phyloP scores from a whole-genome alignment of 257 asterid genomes.

The Prunella vulgaris region DNA sequence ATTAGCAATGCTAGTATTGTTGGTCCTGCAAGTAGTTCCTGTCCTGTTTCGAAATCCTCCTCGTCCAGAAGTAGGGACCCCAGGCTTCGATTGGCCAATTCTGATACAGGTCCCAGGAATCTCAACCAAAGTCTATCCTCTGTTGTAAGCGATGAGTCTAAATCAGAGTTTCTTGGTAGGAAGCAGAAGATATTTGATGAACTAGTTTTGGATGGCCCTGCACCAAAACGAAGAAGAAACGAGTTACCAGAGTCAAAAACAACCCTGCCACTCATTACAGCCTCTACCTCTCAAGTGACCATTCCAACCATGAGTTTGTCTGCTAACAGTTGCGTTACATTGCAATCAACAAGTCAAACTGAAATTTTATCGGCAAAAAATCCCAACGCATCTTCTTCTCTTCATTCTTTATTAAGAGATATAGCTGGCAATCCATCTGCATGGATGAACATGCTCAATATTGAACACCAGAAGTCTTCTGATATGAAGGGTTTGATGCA shows the following conservation, averaged over 20 bases:
- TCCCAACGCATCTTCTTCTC: slow-evolving; percentile 39
- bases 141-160: slow-evolving; percentile 37
- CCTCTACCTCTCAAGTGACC: slow-evolving; percentile 21
- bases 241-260: slow-evolving; percentile 32
- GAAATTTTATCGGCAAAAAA: slow-evolving; percentile 31
- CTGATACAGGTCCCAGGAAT: slow-evolving; percentile 34
- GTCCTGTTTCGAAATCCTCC: slow-evolving; percentile 44
- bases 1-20: slow-evolving; percentile 27
- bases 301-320: slow-evolving; percentile 25
- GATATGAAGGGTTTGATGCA: slow-evolving; percentile 37
- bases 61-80: slow-evolving; percentile 82
- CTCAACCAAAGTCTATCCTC: slow-evolving; percentile 24
- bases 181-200: slow-evolving; percentile 61
- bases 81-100: slow-evolving; percentile 72
- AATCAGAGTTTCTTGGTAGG: slow-evolving; percentile 38
- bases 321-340: slow-evolving; percentile 6
- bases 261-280: slow-evolving; percentile 25
- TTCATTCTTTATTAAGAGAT: slow-evolving; percentile 64
- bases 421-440: slow-evolving; percentile 71
- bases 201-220: slow-evolving; percentile 51
- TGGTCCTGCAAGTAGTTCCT: slow-evolving; percentile 32
- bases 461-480: slow-evolving; percentile 58
- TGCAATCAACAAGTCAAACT: slow-evolving; percentile 25
- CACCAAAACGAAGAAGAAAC: slow-evolving; percentile 57
- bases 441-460: slow-evolving; percentile 64